These are phyloP conservation scores for Taphrina wiesneri DNA, from an alignment of 1,139 yeast genomes.

Conservation along the genomic window DNA sequence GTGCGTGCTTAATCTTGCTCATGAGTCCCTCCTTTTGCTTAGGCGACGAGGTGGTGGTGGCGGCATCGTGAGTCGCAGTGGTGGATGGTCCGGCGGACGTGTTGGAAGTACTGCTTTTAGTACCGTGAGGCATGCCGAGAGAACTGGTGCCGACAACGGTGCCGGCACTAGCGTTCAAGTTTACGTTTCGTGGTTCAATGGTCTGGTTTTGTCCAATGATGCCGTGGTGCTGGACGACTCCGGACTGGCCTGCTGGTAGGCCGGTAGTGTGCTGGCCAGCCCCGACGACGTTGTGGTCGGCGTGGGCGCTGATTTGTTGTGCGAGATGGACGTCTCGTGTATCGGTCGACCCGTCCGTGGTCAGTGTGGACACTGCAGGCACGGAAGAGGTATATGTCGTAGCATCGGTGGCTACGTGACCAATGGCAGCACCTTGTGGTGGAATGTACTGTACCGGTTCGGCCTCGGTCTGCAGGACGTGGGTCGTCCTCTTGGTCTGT, in stretches of 20 bases:
- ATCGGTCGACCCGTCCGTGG: not conserved
- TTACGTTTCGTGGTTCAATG: not conserved
- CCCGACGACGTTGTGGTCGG: not conserved
- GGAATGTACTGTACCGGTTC: conserved; percentile 11
- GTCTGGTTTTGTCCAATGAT: conserved; percentile 13
- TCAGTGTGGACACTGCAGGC: not conserved
- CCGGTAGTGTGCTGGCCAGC: conserved; percentile 4
- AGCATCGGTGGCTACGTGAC: not conserved
- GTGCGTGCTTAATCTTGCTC: conserved; percentile 13
- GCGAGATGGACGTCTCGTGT: not conserved
- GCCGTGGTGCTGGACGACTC: conserved; percentile 12
- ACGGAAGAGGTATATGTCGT: not conserved
- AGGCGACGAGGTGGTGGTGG: not conserved
- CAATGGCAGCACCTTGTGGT: conserved; percentile 6
- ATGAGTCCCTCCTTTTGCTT: conserved; percentile 1
- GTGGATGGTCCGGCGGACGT: not conserved
- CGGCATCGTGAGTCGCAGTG: not conserved
- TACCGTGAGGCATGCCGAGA: conserved; percentile 15
- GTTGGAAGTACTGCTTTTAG: not conserved
- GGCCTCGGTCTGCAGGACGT: conserved; percentile 2
- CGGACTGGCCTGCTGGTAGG: not conserved
- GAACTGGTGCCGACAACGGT: conserved; percentile 2
- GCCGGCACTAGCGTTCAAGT: not conserved
- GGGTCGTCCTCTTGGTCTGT: conserved; percentile 6
- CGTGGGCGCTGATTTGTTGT: not conserved